Base-by-base conservation (phyloP, 2,329 filamentous ascomycete genomes). In the Calonectria pseudoturangicola region DNA sequence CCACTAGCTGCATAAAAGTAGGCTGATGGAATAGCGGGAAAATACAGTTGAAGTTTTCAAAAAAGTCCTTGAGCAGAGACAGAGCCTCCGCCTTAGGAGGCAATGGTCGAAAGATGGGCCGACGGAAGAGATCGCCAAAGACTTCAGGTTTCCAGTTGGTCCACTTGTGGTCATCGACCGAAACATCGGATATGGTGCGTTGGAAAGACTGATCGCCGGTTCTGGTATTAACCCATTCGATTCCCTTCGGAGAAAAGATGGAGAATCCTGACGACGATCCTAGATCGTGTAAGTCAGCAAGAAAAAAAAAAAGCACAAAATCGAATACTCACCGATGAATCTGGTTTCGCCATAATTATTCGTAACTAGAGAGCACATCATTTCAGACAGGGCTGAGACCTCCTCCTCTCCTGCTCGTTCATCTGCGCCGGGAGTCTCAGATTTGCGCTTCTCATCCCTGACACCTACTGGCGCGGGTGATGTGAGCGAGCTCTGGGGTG, bases 21-120 rank as follows among this genome's bases (percentile, higher is more conserved):
- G 96, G 96, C 83, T 98, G 96, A 83, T 99, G 97, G 81, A 98
- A 99, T 4, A 99, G 88, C 7, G 97, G 97, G 81, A 98, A 98
- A 91, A 98, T 96, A 91, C 95, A 97, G 87, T 99, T 99, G 89
- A 99, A 98, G 85, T 98, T 98, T 81, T 98, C 95, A 77, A 99
- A 99, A 81, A 93, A 99, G 83, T 99, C 97, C 83, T 94, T 95
- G 73, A 98, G 91, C 45, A 98, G 87, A 1, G 95, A 97, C 73
- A 97, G 84, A 0, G 95, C 95, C 85, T 98, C 96, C n/a, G 92
- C 89, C 83, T 97, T 97, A 0, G 94, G 88, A 3, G 97, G 97
- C 39, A 98, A 85, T 18, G 92, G 93, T 73, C 93, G 93, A 87
- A 96, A 98, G 33, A 98, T 90, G 18, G 93, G 93, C 45, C 96